Evolutionary conservation across 148 eudicot species (phyloP).

Genomic region (Mesembryanthemum crystallinum): DNA sequence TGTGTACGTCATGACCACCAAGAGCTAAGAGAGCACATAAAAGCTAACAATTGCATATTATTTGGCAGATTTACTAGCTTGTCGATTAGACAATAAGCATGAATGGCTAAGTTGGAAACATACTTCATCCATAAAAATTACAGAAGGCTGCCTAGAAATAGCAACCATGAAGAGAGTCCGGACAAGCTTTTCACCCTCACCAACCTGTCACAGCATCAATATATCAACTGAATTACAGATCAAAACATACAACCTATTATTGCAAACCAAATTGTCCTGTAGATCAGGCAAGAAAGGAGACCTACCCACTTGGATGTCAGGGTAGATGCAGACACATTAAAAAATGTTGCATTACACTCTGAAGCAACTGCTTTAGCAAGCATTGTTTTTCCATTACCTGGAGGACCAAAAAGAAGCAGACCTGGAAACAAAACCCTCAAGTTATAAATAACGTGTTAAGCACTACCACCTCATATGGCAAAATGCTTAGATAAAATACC

Average conservation of each 20-base stretch:
- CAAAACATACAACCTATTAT: slow-evolving; percentile 18
- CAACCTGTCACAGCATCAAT: slow-evolving; percentile 56
- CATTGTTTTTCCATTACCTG: slow-evolving; percentile 98
- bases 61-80: background rate
- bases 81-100: background rate
- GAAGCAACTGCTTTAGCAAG: slow-evolving; percentile 99
- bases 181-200: slow-evolving; percentile 99
- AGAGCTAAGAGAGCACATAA: background rate
- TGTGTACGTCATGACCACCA: background rate
- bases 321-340: slow-evolving; percentile 93
- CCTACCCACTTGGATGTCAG: slow-evolving; percentile 90
- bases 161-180: slow-evolving; percentile 92
- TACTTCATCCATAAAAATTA: slow-evolving; percentile 97
- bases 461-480: background rate
- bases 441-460: background rate
- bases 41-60: background rate
- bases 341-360: slow-evolving; percentile 92
- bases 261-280: slow-evolving; percentile 3
- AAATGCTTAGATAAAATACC: slow-evolving; percentile 39
- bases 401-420: slow-evolving; percentile 97
- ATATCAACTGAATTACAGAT: slow-evolving; percentile 3
- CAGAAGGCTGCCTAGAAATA: slow-evolving; percentile 86
- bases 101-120: slow-evolving; percentile 11
- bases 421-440: slow-evolving; percentile 43
- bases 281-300: slow-evolving; percentile 19